Base-by-base conservation (phyloP, 768 basidiomycete species). In the Sistotremastrum niveocremeum region DNA sequence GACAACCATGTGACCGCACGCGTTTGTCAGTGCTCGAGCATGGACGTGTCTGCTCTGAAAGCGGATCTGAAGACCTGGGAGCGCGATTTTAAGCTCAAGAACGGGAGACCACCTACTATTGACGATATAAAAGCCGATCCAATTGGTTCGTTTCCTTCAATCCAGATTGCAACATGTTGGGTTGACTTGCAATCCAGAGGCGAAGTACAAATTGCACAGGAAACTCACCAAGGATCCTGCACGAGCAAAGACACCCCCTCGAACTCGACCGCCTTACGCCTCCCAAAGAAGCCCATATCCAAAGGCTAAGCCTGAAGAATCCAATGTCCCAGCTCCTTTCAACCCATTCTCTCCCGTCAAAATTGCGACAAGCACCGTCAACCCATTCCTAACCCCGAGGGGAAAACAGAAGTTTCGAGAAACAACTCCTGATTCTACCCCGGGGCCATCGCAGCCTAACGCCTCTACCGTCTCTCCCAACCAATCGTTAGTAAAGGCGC, bases 341-440 rank as follows among this genome's bases (percentile, higher is more conserved):
- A 88, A 88, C 56, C 85, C 84, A 5, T 87, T 87, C 62, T 87
- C 84, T 34, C 84, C 84, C 6, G 65, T 70, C 51, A 87, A 86
- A 65, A 74, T 74, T 51, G 79, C 70, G 67, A 63, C 42, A 76
- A 72, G 48, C 63, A 30, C 37, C 37, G 10, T 38, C 10, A 12
- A 38, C 37, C 10, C 10, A 38, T 41, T 9, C 8, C 4, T 30
- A 30, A 8, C 10, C 29, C 29, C 39, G 20, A 32, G 33, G 39
- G 20, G 20, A 30, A 64, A 42, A 68, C 57, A 46, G 55, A 53
- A 35, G 39, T 31, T 31, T 41, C 44, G 37, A 40, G 42, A 31
- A 41, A 48, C 37, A 48, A 45, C 42, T 39, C 34, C 45, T 34
- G 45, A 30, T 11, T n/a, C 33, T 31, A 41, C 40, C 47, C 46